Conservation (phyloP, 495 filamentous ascomycete species). For the Annulohypoxylon maeteangense region DNA sequence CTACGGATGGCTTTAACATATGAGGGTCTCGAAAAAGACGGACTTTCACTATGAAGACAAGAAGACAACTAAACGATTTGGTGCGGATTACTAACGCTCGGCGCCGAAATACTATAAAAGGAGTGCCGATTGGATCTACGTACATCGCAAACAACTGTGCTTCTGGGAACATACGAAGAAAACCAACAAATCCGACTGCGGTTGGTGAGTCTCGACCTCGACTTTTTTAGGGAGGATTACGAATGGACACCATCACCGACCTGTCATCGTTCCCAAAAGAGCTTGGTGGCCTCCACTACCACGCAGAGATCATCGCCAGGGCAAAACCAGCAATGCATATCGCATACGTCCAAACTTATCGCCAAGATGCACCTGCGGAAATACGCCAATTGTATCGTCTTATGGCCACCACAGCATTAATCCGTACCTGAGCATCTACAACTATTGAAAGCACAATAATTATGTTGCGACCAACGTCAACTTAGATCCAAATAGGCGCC, state of each 20-base stretch:
- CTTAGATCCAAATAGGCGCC: neutral
- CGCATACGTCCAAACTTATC: conserved; percentile 23
- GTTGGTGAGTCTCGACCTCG: conserved; percentile 23
- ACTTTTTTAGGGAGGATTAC: conserved; percentile 32
- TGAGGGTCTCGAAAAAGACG: neutral
- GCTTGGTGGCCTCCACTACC: conserved; percentile 32
- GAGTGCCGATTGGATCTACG: conserved; percentile 6
- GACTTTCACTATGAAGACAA: neutral
- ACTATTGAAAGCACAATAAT: neutral
- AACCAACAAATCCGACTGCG: conserved; percentile 8
- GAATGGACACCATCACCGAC: conserved; percentile 32
- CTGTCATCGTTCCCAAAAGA: conserved; percentile 36
- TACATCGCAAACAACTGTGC: neutral
- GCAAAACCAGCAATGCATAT: conserved; percentile 14
- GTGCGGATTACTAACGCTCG: conserved; percentile 14
- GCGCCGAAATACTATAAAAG: conserved; percentile 8
- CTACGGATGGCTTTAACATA: neutral
- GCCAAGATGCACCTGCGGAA: conserved; percentile 31
- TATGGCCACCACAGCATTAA: neutral
- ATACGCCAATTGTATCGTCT: conserved; percentile 4
- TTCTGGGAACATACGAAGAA: neutral
- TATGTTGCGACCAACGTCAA: neutral
- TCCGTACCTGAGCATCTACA: conserved; percentile 22
- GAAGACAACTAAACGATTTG: neutral
- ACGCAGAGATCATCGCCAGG: conserved; percentile 40